Conservation (phyloP, 352 stramenopile species). For the Aphanomyces cochlioides region DNA sequence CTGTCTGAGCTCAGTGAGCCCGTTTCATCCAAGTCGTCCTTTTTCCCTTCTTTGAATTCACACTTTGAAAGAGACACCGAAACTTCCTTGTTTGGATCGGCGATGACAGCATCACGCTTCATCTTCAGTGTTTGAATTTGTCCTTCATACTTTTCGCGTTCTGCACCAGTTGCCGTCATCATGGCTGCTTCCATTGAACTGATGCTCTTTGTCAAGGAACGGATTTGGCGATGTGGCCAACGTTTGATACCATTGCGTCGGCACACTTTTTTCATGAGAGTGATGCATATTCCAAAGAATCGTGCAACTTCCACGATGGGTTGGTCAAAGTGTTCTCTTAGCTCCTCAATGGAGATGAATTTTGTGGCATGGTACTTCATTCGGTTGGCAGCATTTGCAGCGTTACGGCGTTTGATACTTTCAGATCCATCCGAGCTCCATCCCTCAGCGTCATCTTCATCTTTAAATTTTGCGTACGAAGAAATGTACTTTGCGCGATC, state of each 20-base stretch:
- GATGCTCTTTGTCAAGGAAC: conserved; percentile 83
- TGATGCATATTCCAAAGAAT: conserved; percentile 88
- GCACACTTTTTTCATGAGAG: conserved; percentile 83
- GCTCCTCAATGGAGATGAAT: conserved; percentile 84
- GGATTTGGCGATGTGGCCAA: conserved; percentile 66
- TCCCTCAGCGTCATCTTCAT: conserved; percentile 50
- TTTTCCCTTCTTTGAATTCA: conserved; percentile 20
- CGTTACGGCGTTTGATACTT: conserved; percentile 72
- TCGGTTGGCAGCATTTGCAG: conserved; percentile 72
- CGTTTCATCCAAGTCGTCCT: conserved; percentile 40
- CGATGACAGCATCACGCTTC: conserved; percentile 83
- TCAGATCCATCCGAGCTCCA: conserved; percentile 70
- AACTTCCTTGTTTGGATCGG: conserved; percentile 79
- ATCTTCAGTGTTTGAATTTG: conserved; percentile 78
- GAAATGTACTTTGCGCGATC: conserved; percentile 21
- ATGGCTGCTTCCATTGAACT: conserved; percentile 84
- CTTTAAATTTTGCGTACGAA: conserved; percentile 37
- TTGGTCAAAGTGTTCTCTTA: conserved; percentile 79
- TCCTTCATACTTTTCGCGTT: conserved; percentile 81
- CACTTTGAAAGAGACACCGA: conserved; percentile 24
- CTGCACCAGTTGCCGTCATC: conserved; percentile 70
- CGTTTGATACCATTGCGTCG: conserved; percentile 67
- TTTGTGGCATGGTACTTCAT: conserved; percentile 85
- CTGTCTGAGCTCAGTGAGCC: conserved; percentile 25
- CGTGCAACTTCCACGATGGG: conserved; percentile 87